Conservation (phyloP, 352 stramenopile species). For the Phytophthora multivora region DNA sequence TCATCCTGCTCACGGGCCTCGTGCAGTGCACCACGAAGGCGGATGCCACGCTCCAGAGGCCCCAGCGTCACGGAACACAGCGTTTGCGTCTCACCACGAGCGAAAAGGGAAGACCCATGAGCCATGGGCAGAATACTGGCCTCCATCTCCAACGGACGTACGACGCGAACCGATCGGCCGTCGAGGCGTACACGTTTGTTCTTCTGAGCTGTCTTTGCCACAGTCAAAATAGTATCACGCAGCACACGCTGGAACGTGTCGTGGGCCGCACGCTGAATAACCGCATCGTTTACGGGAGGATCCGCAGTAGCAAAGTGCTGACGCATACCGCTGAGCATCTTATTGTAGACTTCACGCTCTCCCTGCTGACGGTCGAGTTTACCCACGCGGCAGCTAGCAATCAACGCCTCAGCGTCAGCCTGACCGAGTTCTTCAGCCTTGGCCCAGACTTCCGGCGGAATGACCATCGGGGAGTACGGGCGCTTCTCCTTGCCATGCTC, state of each 20-base stretch:
- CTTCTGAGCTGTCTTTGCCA: slow-evolving; percentile 30
- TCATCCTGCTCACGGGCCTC: slow-evolving; percentile 48
- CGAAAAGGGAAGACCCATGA: slow-evolving; percentile 90
- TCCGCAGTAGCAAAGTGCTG: slow-evolving; percentile 43
- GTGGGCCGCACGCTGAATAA: slow-evolving; percentile 72
- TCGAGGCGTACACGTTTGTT: slow-evolving; percentile 81
- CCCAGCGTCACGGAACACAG: slow-evolving; percentile 91
- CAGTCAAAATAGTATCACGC: slow-evolving; percentile 62
- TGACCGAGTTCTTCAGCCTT: slow-evolving; percentile 66
- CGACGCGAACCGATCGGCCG: slow-evolving; percentile 75
- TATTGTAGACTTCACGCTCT: slow-evolving; percentile 72
- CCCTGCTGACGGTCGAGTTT: slow-evolving; percentile 71
- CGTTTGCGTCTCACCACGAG: slow-evolving; percentile 88
- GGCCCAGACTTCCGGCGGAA: slow-evolving; percentile 54
- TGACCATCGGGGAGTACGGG: slow-evolving; percentile 48
- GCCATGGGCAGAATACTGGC: slow-evolving; percentile 88
- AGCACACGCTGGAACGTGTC: slow-evolving; percentile 81
- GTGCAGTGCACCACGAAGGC: slow-evolving; percentile 62
- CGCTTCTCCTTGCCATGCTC: slow-evolving; percentile 76
- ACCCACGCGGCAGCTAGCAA: slow-evolving; percentile 38
- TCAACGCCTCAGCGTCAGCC: slow-evolving; percentile 42
- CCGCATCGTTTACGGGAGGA: slow-evolving; percentile 43
- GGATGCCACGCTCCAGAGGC: slow-evolving; percentile 74
- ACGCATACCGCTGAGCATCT: slow-evolving; percentile 70
- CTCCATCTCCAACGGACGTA: slow-evolving; percentile 89